These are phyloP conservation scores for Trichoderma asperellum DNA, from an alignment of 2,329 filamentous ascomycete genomes.

Conservation along the genomic window DNA sequence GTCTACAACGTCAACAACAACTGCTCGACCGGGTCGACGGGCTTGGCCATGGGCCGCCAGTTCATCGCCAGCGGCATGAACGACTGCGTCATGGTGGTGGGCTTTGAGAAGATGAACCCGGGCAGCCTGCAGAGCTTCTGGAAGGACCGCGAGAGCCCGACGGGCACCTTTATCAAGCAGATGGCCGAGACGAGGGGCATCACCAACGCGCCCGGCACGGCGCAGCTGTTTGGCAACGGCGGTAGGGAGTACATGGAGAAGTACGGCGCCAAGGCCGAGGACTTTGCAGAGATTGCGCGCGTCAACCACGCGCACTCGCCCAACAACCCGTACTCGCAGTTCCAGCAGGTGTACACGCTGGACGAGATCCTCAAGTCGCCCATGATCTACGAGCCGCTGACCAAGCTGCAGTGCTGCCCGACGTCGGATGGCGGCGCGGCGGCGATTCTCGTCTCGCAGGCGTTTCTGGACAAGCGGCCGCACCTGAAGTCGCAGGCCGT, in stretches of 20 bases:
- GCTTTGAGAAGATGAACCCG: conserved; percentile 97
- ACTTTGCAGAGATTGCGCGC: conserved; percentile 93
- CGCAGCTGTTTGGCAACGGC: conserved; percentile 95
- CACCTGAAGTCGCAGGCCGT: conserved; percentile 83
- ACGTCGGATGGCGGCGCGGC: conserved; percentile 92
- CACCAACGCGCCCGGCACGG: conserved; percentile 80
- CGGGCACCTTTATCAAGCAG: conserved; percentile 71
- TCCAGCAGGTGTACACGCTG: conserved; percentile 86
- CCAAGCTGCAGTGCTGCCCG: conserved; percentile 98
- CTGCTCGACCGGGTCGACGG: conserved; percentile 93
- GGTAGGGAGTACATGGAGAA: conserved; percentile 94
- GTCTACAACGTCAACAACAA: conserved; percentile 99
- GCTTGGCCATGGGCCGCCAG: conserved; percentile 79
- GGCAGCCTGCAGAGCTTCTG: conserved; percentile 85
- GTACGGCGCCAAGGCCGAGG: conserved; percentile 80
- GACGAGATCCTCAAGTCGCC: conserved; percentile 78
- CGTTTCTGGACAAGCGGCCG: conserved; percentile 82
- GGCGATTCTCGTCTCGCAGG: conserved; percentile 84
- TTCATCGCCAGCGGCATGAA: conserved; percentile 79
- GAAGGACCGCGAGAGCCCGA: conserved; percentile 82
- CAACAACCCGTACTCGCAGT: conserved; percentile 97
- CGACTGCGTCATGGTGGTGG: conserved; percentile 87
- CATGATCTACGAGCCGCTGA: conserved; percentile 83
- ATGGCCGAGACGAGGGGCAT: conserved; percentile 82
- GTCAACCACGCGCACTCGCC: conserved; percentile 91